phyloP scores from a whole-genome alignment of 148 eudicot genomes.

The Chenopodium album region DNA sequence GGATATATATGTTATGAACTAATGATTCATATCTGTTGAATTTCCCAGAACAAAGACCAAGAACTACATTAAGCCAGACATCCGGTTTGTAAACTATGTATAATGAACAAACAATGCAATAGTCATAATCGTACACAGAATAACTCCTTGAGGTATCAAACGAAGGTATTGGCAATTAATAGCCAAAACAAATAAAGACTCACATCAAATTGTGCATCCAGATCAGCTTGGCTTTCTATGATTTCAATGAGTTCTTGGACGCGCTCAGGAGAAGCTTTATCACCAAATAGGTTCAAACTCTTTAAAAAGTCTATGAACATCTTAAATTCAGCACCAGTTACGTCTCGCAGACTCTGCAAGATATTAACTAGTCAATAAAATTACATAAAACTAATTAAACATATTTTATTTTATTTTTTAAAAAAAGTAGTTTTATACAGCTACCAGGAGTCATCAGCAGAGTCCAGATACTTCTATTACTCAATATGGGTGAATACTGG shows the following conservation, averaged over 20 bases:
- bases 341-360: conserved; percentile 93
- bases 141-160: not conserved
- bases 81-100: not conserved
- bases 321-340: conserved; percentile 89
- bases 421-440: not conserved
- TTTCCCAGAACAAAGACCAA: not conserved
- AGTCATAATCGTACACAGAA: not conserved
- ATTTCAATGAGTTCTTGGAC: conserved; percentile 83
- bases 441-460: not conserved
- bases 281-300: conserved; percentile 83
- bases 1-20: too few species aligned
- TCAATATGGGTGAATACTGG: not conserved
- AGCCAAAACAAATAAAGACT: conserved; percentile 26
- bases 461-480: not conserved
- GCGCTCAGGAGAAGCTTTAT: conserved; percentile 80
- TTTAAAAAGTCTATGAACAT: conserved; percentile 93
- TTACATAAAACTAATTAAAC: not conserved
- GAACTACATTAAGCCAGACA: not conserved
- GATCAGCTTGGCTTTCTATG: conserved; percentile 94
- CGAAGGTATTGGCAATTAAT: not conserved
- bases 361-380: conserved; percentile 12
- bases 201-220: conserved; percentile 82
- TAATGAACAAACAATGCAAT: not conserved
- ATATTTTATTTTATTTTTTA: not conserved
- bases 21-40: not conserved